Base-by-base conservation (phyloP, 768 basidiomycete species). In the Fibroporia radiculosa region DNA sequence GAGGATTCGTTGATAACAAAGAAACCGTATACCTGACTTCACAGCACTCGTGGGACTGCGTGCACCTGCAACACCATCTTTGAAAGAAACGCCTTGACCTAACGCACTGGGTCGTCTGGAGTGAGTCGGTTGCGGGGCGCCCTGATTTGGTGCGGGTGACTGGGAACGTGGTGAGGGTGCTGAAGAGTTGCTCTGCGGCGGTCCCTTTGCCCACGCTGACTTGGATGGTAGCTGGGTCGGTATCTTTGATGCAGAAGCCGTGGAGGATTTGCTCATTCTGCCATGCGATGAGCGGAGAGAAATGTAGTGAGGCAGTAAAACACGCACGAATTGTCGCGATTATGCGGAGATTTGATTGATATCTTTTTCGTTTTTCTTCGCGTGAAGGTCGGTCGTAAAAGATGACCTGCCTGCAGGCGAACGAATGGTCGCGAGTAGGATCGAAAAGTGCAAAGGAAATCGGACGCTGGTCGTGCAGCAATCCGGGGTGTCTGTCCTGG, bases 261-360 rank as follows among this genome's bases (percentile, higher is more conserved):
- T 77, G 56, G 85, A 80, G 69, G 78, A 78, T 82, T 84, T 92
- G 87, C 87, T 93, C 91, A 93, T 93, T 89, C 86, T 89, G 53
- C 7, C 25, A 4, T 43, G 34, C 8, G 4, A 35, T 45, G 39
- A 55, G 43, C n/a, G n/a, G 23, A 29, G 22, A 31, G 27, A 42
- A 47, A 33, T 45, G 49, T 55, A 32, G 49, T 24, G 22, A 48
- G 42, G 45, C 2, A 24, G 18, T 41, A 45, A 51, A 48, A 44
- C 33, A 44, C 63, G 34, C 40, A 64, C 63, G 62, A 64, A 62
- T 58, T 58, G 56, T 53, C 67, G 64, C 68, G 67, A 66, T 70
- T 67, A 65, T 42, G 56, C 48, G 51, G 60, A 57, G 62, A 65
- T 64, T 70, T 69, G 63, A 71, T 70, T 64, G 64, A 64, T 68